Evolutionary conservation across 2,329 filamentous ascomycete genomes (phyloP).

Genomic region (Lasiodiplodia sp.): DNA sequence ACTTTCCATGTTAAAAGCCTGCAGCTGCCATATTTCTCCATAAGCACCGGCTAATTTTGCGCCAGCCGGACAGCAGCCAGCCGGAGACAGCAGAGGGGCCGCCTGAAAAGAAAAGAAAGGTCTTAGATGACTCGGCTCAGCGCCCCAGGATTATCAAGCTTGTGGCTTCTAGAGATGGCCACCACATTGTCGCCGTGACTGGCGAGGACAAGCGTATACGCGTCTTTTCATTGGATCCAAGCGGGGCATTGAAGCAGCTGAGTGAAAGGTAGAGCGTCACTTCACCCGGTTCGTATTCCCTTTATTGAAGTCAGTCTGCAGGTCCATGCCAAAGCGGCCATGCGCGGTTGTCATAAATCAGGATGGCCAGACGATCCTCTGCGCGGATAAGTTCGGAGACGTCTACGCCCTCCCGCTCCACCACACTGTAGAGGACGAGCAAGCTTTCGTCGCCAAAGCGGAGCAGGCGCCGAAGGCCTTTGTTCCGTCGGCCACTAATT

Average conservation of each 20-base stretch:
- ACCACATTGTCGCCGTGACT: conserved; percentile 78
- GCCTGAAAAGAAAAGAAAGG: conserved; percentile 52
- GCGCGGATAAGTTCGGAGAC: conserved; percentile 95
- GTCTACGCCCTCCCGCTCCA: conserved; percentile 87
- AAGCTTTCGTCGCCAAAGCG: conserved; percentile 33
- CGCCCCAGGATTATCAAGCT: conserved; percentile 71
- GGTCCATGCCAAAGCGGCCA: conserved; percentile 87
- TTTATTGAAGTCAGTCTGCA: conserved; percentile 45
- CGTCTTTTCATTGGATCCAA: conserved; percentile 73
- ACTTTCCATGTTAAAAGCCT: conserved; percentile 29
- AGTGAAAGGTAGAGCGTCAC: conserved; percentile 69
- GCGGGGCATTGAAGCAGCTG: conserved; percentile 69
- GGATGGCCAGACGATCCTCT: conserved; percentile 76
- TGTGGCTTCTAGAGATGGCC: conserved; percentile 67
- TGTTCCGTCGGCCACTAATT: conserved; percentile 61
- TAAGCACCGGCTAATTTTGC: conserved; percentile 34
- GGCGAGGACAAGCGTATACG: conserved; percentile 91
- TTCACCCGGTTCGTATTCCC: background rate
- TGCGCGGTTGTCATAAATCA: conserved; percentile 75
- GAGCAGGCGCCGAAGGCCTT: conserved; percentile 45
- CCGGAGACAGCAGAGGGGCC: conserved; percentile 43
- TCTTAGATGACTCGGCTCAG: conserved; percentile 28
- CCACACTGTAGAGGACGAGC: conserved; percentile 41
- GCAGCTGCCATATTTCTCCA: conserved; percentile 31
- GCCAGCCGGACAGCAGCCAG: conserved; percentile 24